These are phyloP conservation scores for Lepiota brunneoincarnata DNA, from an alignment of 768 basidiomycete genomes.

Conservation along the genomic window DNA sequence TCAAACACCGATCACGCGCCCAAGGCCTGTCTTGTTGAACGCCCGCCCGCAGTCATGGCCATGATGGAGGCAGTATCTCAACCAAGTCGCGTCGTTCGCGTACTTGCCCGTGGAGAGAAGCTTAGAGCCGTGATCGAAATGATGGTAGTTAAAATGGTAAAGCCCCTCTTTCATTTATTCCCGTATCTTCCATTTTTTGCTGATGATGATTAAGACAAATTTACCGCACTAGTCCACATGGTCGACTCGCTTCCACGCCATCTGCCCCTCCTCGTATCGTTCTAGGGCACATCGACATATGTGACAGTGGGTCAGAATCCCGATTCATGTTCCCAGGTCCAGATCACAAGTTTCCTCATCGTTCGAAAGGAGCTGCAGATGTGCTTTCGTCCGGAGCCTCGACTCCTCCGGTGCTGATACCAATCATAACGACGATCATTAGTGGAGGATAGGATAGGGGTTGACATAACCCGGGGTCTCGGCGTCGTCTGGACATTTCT, in stretches of 20 bases:
- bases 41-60: slow-evolving; percentile 73
- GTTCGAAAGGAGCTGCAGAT: slow-evolving; percentile 4
- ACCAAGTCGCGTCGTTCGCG: slow-evolving; percentile 71
- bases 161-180: neutral
- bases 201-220: neutral
- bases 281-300: slow-evolving; percentile 3
- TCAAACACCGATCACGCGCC: slow-evolving; percentile 19
- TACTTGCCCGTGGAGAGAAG: slow-evolving; percentile 84
- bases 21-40: slow-evolving; percentile 59
- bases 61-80: slow-evolving; percentile 81
- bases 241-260: slow-evolving; percentile 9
- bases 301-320: neutral
- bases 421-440: neutral
- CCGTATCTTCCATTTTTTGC: neutral
- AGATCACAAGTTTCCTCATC: neutral
- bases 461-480: neutral
- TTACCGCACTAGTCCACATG: slow-evolving; percentile 1
- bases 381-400: neutral
- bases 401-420: neutral
- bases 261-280: neutral
- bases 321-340: neutral
- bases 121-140: slow-evolving; percentile 46
- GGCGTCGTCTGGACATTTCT: slow-evolving; percentile 7
- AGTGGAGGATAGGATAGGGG: neutral
- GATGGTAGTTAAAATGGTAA: neutral